Evolutionary conservation across 306 rosid species (phyloP), one percentile per base, ranked within the genome.

Genomic region (Luffa aegyptiaca): DNA sequence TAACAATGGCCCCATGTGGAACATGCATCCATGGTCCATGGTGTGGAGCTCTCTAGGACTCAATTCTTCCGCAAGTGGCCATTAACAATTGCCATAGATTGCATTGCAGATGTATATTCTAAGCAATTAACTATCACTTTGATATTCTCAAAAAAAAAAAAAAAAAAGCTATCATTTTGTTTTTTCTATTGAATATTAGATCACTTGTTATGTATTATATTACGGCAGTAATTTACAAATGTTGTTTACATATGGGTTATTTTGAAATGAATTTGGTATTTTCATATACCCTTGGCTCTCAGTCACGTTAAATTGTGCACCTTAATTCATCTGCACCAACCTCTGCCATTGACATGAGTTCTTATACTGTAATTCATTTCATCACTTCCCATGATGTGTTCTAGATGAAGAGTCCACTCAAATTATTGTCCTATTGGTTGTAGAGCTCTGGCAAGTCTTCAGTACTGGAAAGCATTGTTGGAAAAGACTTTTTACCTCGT

Each of bases 381-480:
- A 72, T 73, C 61, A 49, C 39, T 49, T 73, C 44, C 45, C 31
- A 73, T 49, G 14, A 73, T 14, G 78, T 49, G 42, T 73, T 33
- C 6, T 73, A 49, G 78, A 8, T 5, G 11, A 74, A 10, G 7
- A 53, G 36, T 9, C 42, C 33, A 61, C 53, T 84, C 35, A 75
- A 52, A 2, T 10, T 41, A 55, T 26, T 59, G 20, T 52, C 53
- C 39, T 49, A 39, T 70, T 70, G 26, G 73, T 64, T 44, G 55
- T 83, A 94, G 98, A 94, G 97, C 83, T 94, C 98, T 6, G 98
- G 98, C 33, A 94, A 94, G 87, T 94, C 98, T n/a, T 94, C 98
- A 9, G 98, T 94, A 45, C 76, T 94, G 87, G 98, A 94, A 84
- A 94, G 98, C 79, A 88, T 92, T 26, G 97, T 94, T 64, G 98